A percentile compares a stretch with the other conserved stretches of the same genome.
Evolutionary conservation across 345 rosid species (phyloP).

Genomic region (Trapa incisa): DNA sequence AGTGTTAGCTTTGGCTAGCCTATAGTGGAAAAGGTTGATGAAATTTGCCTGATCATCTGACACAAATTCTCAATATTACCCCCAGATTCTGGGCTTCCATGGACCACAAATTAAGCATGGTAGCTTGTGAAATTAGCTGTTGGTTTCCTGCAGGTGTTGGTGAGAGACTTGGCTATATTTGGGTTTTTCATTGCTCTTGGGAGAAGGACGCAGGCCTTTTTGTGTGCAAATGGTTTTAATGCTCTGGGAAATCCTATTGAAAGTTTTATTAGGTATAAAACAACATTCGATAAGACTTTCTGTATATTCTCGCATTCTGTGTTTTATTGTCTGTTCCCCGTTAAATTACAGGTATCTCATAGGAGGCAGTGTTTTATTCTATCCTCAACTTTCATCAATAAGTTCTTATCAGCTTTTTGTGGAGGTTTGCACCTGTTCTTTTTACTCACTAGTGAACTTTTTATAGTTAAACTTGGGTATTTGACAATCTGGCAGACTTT

Average conservation of each 20-base stretch:
- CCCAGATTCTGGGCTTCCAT: background rate
- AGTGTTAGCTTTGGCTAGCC: background rate
- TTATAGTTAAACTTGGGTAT: constrained; percentile 3
- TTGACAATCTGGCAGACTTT: constrained; percentile 5
- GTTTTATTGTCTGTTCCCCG: constrained; percentile 11
- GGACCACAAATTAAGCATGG: background rate
- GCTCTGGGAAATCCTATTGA: constrained; percentile 47
- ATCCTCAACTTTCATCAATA: constrained; percentile 89
- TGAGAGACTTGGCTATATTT: constrained; percentile 91
- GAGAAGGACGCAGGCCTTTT: constrained; percentile 56
- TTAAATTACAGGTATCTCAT: constrained; percentile 58
- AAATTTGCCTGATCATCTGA: background rate
- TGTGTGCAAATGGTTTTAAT: constrained; percentile 67
- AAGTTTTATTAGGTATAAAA: constrained; percentile 58
- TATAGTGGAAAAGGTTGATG: background rate
- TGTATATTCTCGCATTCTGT: constrained; percentile 6
- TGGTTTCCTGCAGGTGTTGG: constrained; percentile 60
- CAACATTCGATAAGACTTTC: constrained; percentile 3
- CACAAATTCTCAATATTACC: background rate
- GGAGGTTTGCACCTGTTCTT: constrained; percentile 50
- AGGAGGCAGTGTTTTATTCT: constrained; percentile 84
- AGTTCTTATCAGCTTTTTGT: constrained; percentile 93
- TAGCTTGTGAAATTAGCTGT: constrained; percentile 9
- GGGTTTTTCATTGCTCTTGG: constrained; percentile 96
- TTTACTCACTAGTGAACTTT: constrained; percentile 8